Conservation (phyloP, 1,284 basidiomycete species). For the Trichosporon asahii region DNA sequence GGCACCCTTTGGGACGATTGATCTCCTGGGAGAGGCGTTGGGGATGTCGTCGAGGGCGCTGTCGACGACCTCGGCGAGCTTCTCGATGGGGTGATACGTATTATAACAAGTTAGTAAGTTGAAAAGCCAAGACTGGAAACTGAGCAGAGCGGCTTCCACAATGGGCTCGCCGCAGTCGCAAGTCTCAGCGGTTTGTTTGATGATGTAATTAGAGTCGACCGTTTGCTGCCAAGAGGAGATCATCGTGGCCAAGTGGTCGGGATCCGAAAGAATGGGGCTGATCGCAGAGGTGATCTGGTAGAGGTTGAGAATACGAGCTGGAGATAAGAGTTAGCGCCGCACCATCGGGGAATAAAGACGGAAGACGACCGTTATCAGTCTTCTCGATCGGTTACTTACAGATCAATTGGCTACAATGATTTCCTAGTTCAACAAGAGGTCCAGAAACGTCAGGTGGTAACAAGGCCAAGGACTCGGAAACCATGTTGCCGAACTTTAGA, state of each 20-base stretch:
- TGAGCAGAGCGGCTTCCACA: slow-evolving; percentile 27
- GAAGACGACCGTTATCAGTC: not conserved
- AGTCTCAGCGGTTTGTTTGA: slow-evolving; percentile 37
- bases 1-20: slow-evolving; percentile 31
- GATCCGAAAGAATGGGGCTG: slow-evolving; percentile 35
- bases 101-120: not conserved
- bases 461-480: slow-evolving; percentile 26
- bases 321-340: not conserved
- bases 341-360: not conserved
- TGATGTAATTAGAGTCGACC: slow-evolving; percentile 30
- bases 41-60: not conserved
- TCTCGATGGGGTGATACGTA: slow-evolving; percentile 14
- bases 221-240: slow-evolving; percentile 33
- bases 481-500: slow-evolving; percentile 35
- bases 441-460: slow-evolving; percentile 30
- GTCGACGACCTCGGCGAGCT: slow-evolving; percentile 16
- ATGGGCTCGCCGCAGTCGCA: slow-evolving; percentile 30
- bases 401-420: slow-evolving; percentile 35
- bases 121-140: slow-evolving; percentile 31
- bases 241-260: slow-evolving; percentile 33
- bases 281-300: slow-evolving; percentile 38
- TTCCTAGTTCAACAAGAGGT: slow-evolving; percentile 34
- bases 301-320: slow-evolving; percentile 40
- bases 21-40: not conserved
- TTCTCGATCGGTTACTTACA: slow-evolving; percentile 16